phyloP scores from a whole-genome alignment of 768 basidiomycete genomes.

The Boletus patriciae region DNA sequence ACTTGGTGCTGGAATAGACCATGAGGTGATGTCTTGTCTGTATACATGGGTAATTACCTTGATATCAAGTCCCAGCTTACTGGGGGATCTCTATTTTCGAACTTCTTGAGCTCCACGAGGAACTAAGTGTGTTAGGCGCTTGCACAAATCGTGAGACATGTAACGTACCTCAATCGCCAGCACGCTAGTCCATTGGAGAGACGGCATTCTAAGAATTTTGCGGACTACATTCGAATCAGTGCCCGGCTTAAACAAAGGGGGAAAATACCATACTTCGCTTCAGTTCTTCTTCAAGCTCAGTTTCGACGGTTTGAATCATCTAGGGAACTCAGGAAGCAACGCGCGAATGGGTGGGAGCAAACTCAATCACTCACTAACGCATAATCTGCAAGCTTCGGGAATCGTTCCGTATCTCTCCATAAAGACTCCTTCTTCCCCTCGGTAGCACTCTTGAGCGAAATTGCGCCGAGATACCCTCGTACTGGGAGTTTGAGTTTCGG shows the following conservation, averaged over 20 bases:
- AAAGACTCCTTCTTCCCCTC: slow-evolving; percentile 67
- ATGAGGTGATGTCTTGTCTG: background rate
- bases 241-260: background rate
- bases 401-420: slow-evolving; percentile 61
- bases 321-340: slow-evolving; percentile 29
- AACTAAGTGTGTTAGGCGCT: slow-evolving; percentile 45
- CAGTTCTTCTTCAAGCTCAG: slow-evolving; percentile 73
- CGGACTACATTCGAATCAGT: slow-evolving; percentile 49
- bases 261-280: slow-evolving; percentile 48
- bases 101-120: slow-evolving; percentile 74
- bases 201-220: slow-evolving; percentile 68
- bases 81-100: slow-evolving; percentile 46
- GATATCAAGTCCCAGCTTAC: slow-evolving; percentile 65
- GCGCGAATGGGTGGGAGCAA: background rate
- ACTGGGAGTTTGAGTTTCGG: slow-evolving; percentile 63
- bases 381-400: slow-evolving; percentile 55
- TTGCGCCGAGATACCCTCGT: slow-evolving; percentile 49
- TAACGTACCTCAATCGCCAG: slow-evolving; percentile 65
- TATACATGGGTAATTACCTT: slow-evolving; percentile 40
- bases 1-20: slow-evolving; percentile 59
- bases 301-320: slow-evolving; percentile 67
- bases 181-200: slow-evolving; percentile 65
- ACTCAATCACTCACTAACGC: slow-evolving; percentile 49
- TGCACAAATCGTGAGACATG: background rate
- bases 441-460: slow-evolving; percentile 62